Evolutionary conservation across 805 yeast species (phyloP).

Genomic region (Millerozyma acaciae): DNA sequence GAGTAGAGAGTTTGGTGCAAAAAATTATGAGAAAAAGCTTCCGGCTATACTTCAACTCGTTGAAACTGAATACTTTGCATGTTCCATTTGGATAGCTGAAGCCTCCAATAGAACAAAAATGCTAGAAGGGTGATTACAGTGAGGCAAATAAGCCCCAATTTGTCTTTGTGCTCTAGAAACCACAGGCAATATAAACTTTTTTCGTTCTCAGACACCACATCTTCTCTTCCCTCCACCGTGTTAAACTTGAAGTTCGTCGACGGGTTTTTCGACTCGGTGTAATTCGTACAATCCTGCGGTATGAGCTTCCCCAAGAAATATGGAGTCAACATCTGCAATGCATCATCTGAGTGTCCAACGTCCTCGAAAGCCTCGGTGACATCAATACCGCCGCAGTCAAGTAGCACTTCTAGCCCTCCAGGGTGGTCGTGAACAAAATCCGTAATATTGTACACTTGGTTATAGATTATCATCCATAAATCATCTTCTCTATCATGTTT

Average conservation of each 20-base stretch:
- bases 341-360: conserved; percentile 35
- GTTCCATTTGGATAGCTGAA: conserved; percentile 21
- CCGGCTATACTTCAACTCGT: no score
- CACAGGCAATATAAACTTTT: no score
- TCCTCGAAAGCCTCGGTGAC: conserved; percentile 66
- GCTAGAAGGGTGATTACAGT: conserved; percentile 13
- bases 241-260: conserved; percentile 1
- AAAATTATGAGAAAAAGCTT: no score
- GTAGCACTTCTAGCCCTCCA: conserved; percentile 65
- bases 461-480: conserved; percentile 81
- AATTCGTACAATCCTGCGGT: conserved; percentile 13
- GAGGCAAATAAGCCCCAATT: conserved; percentile 9
- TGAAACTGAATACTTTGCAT: no score
- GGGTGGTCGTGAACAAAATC: conserved; percentile 77
- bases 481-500: conserved; percentile 72
- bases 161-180: no score
- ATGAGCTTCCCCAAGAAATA: conserved; percentile 26
- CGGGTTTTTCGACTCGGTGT: conserved; percentile 11
- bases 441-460: conserved; percentile 74
- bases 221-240: no score
- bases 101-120: conserved; percentile 12
- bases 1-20: no score
- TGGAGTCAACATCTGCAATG: conserved; percentile 28
- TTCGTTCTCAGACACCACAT: conserved; percentile 1
- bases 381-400: conserved; percentile 76